Percentiles rank a stretch among this genome's conserved stretches.
phyloP scores from a whole-genome alignment of 805 yeast species.

The Zygosaccharomyces lentus region DNA sequence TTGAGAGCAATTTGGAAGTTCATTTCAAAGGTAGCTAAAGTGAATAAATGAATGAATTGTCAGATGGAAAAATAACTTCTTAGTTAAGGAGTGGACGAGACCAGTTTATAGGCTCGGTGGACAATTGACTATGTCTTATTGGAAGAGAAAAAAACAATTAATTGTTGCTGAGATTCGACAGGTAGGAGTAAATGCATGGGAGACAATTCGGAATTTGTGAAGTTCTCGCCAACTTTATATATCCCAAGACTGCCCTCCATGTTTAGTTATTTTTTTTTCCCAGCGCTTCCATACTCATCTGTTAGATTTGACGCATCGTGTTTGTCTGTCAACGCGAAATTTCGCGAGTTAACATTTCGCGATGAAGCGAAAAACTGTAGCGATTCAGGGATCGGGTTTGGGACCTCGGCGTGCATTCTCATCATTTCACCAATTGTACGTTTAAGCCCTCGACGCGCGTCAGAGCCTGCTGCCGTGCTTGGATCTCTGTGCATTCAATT shows the following conservation, averaged over 20 bases:
- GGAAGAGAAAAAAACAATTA: neutral
- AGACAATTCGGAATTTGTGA: neutral
- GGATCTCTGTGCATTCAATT: neutral
- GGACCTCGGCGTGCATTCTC: neutral
- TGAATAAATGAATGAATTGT: neutral
- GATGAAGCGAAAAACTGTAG: neutral
- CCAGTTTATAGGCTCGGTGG: constrained; percentile 19
- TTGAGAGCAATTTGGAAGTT: constrained; percentile 11
- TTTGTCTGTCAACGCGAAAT: constrained; percentile 5
- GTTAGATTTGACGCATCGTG: constrained; percentile 2
- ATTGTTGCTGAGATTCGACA: neutral
- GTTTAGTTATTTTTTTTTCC: neutral
- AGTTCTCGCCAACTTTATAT: constrained; percentile 3
- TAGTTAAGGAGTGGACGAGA: constrained; percentile 26
- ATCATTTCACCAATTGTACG: neutral
- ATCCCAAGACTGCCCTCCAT: neutral
- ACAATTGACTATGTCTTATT: neutral
- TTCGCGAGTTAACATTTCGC: constrained; percentile 1
- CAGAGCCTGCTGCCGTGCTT: neutral
- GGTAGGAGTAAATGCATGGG: neutral
- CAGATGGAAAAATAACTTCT: neutral
- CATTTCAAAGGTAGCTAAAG: constrained; percentile 9
- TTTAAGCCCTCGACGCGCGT: neutral
- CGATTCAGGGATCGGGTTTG: neutral
- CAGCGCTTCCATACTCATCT: neutral